Conservation (phyloP, 768 basidiomycete genomes). For the Mycena crocata region DNA sequence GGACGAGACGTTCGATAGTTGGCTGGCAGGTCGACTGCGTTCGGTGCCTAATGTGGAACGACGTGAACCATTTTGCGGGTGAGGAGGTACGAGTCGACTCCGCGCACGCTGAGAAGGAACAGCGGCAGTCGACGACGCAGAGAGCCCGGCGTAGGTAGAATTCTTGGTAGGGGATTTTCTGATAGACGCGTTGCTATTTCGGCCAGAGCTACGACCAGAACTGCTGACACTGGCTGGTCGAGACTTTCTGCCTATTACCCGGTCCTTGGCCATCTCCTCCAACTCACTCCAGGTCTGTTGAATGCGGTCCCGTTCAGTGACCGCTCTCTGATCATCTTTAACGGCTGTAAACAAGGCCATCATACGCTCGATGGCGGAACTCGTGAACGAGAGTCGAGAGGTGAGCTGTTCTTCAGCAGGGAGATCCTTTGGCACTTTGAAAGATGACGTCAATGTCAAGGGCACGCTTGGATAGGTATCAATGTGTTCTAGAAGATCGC, state of each 20-base stretch:
- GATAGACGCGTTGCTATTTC: constrained; percentile 65
- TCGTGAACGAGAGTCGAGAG: constrained; percentile 74
- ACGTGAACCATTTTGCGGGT: constrained; percentile 23
- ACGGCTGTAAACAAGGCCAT: constrained; percentile 54
- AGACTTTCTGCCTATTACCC: constrained; percentile 69
- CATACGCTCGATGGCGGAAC: constrained; percentile 60
- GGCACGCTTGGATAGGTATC: constrained; percentile 83
- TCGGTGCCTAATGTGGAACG: constrained; percentile 54
- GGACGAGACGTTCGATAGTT: constrained; percentile 64
- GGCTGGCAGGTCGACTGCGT: constrained; percentile 67
- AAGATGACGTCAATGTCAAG: constrained; percentile 61
- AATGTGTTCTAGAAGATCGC: constrained; percentile 86
- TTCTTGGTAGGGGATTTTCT: constrained; percentile 44
- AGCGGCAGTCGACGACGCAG: constrained; percentile 46
- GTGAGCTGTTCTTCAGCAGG: constrained; percentile 77
- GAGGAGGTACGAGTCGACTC: constrained; percentile 61
- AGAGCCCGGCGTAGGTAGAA: constrained; percentile 53
- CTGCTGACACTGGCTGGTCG: constrained; percentile 74
- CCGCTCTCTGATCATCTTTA: constrained; percentile 69
- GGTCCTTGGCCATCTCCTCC: constrained; percentile 83
- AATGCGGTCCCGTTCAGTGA: constrained; percentile 71
- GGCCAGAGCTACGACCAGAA: constrained; percentile 68
- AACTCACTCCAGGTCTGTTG: constrained; percentile 86
- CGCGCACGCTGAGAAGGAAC: constrained; percentile 43
- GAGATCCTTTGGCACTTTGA: constrained; percentile 51